Evolutionary conservation across 257 asterid species (phyloP).

Genomic region (Petrea volubilis): DNA sequence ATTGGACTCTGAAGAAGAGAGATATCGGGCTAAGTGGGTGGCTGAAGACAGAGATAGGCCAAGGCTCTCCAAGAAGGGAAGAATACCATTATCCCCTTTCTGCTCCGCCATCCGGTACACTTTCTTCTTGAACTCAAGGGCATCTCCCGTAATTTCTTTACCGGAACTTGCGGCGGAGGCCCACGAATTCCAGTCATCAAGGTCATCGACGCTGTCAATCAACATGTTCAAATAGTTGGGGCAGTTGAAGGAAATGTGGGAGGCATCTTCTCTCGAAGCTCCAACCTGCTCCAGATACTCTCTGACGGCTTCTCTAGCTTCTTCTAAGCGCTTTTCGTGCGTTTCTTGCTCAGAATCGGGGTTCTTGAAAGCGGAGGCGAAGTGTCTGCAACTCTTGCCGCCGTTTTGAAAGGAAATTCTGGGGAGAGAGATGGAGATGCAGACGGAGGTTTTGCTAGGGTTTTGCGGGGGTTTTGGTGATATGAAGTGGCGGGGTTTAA

Average conservation of each 20-base stretch:
- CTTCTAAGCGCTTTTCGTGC: constrained; percentile 22
- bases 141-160: constrained; percentile 16
- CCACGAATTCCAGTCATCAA: constrained; percentile 76
- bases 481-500: constrained; percentile 1
- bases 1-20: constrained; percentile 51
- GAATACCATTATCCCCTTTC: constrained; percentile 81
- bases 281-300: constrained; percentile 59
- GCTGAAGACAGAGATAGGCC: constrained; percentile 83
- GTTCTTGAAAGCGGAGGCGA: constrained; percentile 16
- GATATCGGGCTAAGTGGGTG: constrained; percentile 66
- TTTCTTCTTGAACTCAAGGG: constrained; percentile 49
- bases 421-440: constrained; percentile 16
- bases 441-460: constrained; percentile 36
- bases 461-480: constrained; percentile 32
- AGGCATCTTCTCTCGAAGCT: constrained; percentile 64
- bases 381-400: background rate
- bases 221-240: constrained; percentile 63
- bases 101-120: constrained; percentile 63
- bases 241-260: constrained; percentile 51
- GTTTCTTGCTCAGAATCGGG: constrained; percentile 26
- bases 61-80: constrained; percentile 85
- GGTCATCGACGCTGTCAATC: constrained; percentile 69
- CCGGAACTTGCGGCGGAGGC: constrained; percentile 24
- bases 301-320: constrained; percentile 69
- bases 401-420: constrained; percentile 22